Evolutionary conservation across 2,329 filamentous ascomycete species (phyloP).

Genomic region (Fusarium sp.): DNA sequence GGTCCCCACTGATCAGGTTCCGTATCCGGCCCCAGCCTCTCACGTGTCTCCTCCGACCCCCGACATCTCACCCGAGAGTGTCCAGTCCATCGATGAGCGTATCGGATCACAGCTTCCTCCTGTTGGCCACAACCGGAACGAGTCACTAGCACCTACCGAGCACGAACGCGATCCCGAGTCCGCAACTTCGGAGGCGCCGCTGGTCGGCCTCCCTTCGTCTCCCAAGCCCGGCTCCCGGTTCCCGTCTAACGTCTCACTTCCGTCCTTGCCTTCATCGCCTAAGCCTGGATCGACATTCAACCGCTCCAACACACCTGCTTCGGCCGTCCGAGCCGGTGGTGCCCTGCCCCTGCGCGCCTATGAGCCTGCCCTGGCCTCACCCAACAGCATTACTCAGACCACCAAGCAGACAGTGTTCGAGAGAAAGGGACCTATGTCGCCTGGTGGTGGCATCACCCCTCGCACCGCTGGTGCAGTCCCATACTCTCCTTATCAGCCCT

Average conservation of each 20-base stretch:
- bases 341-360: conserved; percentile 68
- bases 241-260: conserved; percentile 46
- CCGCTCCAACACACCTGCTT: conserved; percentile 56
- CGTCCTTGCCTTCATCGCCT: conserved; percentile 57
- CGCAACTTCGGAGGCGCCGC: conserved; percentile 59
- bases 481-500: conserved; percentile 82
- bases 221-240: conserved; percentile 49
- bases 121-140: conserved; percentile 49
- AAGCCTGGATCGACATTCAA: conserved; percentile 60
- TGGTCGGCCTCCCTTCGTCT: conserved; percentile 60
- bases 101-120: conserved; percentile 53
- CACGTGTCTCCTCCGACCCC: conserved; percentile 42
- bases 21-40: conserved; percentile 42
- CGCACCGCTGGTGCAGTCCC: conserved; percentile 68
- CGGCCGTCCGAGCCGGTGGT: conserved; percentile 64
- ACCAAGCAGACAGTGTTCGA: conserved; percentile 73
- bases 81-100: conserved; percentile 63
- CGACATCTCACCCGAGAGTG: conserved; percentile 52
- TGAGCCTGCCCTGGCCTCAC: conserved; percentile 63
- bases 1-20: conserved; percentile 58
- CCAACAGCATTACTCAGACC: conserved; percentile 55
- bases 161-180: conserved; percentile 59
- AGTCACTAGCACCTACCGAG: conserved; percentile 52
- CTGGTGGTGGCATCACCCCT: conserved; percentile 67
- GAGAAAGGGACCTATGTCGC: conserved; percentile 61